These are phyloP conservation scores for Fusarium floridanum DNA, from an alignment of 2,329 filamentous ascomycete species.

Conservation along the genomic window DNA sequence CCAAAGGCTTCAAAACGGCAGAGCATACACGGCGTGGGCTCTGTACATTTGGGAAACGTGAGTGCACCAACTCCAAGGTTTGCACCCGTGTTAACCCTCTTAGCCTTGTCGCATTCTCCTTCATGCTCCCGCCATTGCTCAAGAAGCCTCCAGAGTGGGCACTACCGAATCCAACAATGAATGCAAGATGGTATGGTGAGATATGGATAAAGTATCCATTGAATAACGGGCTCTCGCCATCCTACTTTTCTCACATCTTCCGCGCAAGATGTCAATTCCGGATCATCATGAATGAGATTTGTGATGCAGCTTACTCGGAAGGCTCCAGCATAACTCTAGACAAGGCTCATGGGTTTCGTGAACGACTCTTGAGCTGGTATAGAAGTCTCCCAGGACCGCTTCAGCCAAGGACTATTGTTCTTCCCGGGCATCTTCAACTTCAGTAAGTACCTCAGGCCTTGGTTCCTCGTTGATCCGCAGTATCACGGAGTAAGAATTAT, in stretches of 20 bases:
- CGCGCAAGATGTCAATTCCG: not conserved
- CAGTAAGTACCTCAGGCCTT: slow-evolving; percentile 47
- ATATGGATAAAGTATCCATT: slow-evolving; percentile 53
- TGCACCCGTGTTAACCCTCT: not conserved
- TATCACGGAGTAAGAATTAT: not conserved
- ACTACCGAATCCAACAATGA: slow-evolving; percentile 46
- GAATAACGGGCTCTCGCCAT: slow-evolving; percentile 34
- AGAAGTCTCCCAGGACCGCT: slow-evolving; percentile 43
- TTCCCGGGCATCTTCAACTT: slow-evolving; percentile 53
- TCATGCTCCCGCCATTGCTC: slow-evolving; percentile 47
- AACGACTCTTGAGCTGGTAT: slow-evolving; percentile 47
- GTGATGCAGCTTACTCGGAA: slow-evolving; percentile 27
- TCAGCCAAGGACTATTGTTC: slow-evolving; percentile 45
- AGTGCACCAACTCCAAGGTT: not conserved
- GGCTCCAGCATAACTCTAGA: slow-evolving; percentile 27
- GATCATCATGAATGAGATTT: slow-evolving; percentile 28
- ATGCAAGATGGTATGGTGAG: slow-evolving; percentile 52
- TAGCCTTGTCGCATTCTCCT: slow-evolving; percentile 44
- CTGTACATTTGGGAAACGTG: slow-evolving; percentile 53
- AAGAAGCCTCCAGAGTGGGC: slow-evolving; percentile 46
- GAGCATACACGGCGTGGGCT: slow-evolving; percentile 51
- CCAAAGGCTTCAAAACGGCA: slow-evolving; percentile 37
- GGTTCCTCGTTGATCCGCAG: no score
- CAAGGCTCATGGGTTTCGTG: slow-evolving; percentile 37
- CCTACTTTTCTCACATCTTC: slow-evolving; percentile 43